Base-by-base conservation (phyloP, 768 basidiomycete genomes). In the Dioszegia aurantiaca region DNA sequence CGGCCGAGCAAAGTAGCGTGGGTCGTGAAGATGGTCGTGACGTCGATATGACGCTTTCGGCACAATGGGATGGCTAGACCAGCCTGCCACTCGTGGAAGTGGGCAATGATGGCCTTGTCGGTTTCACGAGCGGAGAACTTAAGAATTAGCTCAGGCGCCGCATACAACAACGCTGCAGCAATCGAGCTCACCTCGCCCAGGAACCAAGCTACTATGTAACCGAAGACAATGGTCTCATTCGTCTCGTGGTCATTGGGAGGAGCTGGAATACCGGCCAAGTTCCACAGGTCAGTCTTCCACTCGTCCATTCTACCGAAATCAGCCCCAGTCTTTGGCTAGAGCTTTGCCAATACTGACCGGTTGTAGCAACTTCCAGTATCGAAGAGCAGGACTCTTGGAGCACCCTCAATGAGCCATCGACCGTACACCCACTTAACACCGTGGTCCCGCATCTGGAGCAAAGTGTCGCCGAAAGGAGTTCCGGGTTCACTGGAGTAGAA, bases 41-140 rank as follows among this genome's bases (percentile, higher is more conserved):
- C 87, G 78, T 99, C 95, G 73, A 99, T 87, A 74, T 95, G 93
- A 52, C 95, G 84, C 79, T 95, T 98, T 64, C 95, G 83, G 78
- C 90, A 94, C 14, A 98, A 83, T 2, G 78, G 78, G 56, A 97
- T 95, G 24, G 93, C 90, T 44, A 95, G 85, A 43, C 94, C 93
- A 9, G 92, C 94, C 76, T 98, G 95, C 95, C 95, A 99, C 78
- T 99, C 95, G 77, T 99, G 95, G 81, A 99, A 95, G 78, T 99
- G 95, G 64, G 92, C 93, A 58, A 98, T 83, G 68, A 98, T 89
- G 17, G 93, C 91, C 4, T 85, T 89, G 53, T 82, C 63, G 30
- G 87, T 82, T 74, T 95, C 89, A 41, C 85, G 85, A 26, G 87
- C 72, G 39, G 70, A 56, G 64, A 72, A 69, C 62, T 61, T 33